A percentile compares a stretch with the other conserved stretches of the same genome.
Evolutionary conservation across 1,139 yeast genomes (phyloP).

Genomic region (Geotrichum candidum): DNA sequence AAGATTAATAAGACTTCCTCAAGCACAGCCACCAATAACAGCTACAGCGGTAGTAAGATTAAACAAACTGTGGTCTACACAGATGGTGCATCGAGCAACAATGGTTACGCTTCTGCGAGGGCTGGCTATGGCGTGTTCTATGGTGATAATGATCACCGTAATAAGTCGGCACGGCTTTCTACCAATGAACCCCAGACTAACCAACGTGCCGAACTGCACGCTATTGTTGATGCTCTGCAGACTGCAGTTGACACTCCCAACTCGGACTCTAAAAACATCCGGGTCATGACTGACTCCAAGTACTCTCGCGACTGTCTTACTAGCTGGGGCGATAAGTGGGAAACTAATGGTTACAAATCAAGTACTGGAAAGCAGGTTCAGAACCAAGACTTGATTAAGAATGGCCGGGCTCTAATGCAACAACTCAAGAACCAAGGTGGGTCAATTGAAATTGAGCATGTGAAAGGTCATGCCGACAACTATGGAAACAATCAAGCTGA

Average conservation of each 20-base stretch:
- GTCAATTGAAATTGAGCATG: conserved; percentile 48
- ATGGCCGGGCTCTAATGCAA: conserved; percentile 25
- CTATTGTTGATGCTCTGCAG: conserved; percentile 51
- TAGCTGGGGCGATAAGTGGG: conserved; percentile 52
- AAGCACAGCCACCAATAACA: not conserved
- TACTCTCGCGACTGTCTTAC: conserved; percentile 48
- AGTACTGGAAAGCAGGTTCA: conserved; percentile 43
- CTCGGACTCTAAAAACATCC: not conserved
- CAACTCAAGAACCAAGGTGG: conserved; percentile 33
- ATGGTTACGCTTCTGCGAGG: conserved; percentile 41
- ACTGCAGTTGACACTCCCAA: not conserved
- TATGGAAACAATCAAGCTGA: conserved; percentile 79
- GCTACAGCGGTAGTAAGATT: not conserved
- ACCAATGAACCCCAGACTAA: conserved; percentile 54
- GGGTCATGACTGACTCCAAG: conserved; percentile 52
- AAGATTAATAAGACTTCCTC: not conserved
- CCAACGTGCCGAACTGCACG: conserved; percentile 74
- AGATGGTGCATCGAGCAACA: conserved; percentile 65
- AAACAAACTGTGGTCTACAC: conserved; percentile 42
- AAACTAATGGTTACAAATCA: conserved; percentile 47
- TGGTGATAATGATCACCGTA: conserved; percentile 50
- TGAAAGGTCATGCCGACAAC: conserved; percentile 64
- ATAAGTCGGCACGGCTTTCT: conserved; percentile 46
- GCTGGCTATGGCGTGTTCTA: conserved; percentile 78
- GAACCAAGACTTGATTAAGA: conserved; percentile 47